Percentiles rank a stretch among this genome's conserved stretches.
Conservation (phyloP, 2,329 filamentous ascomycete species). For the Didymella arachidicola region DNA sequence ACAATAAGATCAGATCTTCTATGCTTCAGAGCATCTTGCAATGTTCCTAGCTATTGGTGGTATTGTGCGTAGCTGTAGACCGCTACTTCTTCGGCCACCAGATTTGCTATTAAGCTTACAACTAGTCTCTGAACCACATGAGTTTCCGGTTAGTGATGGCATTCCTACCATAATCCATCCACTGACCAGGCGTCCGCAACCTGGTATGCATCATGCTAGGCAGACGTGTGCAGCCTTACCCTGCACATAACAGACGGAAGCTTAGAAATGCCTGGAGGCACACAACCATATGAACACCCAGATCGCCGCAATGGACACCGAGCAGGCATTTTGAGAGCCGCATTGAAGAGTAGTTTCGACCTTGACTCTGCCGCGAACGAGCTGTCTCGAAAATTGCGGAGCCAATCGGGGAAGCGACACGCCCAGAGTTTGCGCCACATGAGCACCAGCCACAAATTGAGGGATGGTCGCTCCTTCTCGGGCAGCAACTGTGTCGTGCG, state of each 20-base stretch:
- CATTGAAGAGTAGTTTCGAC: constrained; percentile 10
- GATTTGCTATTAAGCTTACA: neutral
- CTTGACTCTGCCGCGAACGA: constrained; percentile 25
- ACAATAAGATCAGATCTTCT: neutral
- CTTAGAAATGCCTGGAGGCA: neutral
- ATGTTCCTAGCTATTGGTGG: neutral
- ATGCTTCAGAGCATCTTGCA: neutral
- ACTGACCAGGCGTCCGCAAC: neutral
- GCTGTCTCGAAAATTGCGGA: constrained; percentile 9
- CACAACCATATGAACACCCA: neutral
- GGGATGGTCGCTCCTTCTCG: neutral
- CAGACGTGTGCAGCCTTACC: neutral
- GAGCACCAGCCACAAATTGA: constrained; percentile 6
- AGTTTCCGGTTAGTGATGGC: neutral
- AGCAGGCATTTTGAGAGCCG: neutral
- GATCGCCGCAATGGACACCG: neutral
- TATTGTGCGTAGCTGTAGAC: constrained; percentile 1
- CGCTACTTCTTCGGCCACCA: neutral
- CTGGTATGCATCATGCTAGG: neutral
- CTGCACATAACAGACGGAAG: neutral
- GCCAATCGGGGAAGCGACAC: constrained; percentile 12
- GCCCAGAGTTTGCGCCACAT: constrained; percentile 22
- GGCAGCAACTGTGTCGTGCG: neutral
- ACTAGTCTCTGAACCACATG: neutral
- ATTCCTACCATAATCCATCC: neutral